Evolutionary conservation across 495 filamentous ascomycete species (phyloP), one percentile per base, ranked within the genome.

Genomic region (Talaromyces nanjingensis): DNA sequence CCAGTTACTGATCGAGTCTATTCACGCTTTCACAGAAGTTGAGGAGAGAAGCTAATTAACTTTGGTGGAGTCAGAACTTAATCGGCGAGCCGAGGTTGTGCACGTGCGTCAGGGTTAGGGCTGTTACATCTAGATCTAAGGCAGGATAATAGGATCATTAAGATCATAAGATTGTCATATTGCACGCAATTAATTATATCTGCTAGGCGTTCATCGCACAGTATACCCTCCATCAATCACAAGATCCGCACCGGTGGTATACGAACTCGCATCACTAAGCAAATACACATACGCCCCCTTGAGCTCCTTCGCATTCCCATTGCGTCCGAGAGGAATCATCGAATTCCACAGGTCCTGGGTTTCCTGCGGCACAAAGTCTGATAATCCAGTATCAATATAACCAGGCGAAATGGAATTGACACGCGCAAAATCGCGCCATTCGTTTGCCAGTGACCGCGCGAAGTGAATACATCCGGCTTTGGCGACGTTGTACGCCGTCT

Each of bases 271-370:
- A 74, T 93, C 89, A 67, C 81, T 86, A 64, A 81, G 79, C 65
- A 93, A 72, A 71, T 92, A 93, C 6, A 92, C 86, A 72, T 92
- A 93, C 5, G 88, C 89, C 5, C 87, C 90, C 84, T 93, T 93
- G 42, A 93, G 72, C 83, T 93, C 90, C 81, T 91, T 90, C 0
- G 89, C 88, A 27, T 89, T 76, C 34, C 89, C 90, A 56, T 89
- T 79, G 18, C 90, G 82, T 22, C 86, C 87, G 80, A 92, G 81
- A 4, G 90, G 89, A 56, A 91, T 91, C 89, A 91, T 92, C 0
- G 73, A 76, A 58, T 72, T 64, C 90, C 90, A 92, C 59, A 91
- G 71, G 63, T 88, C 74, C 78, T 92, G 87, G 0, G 79, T 83
- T 73, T 91, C 79, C 75, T 85, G 66, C 52, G 84, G 82, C 25